Evolutionary conservation across 2,329 filamentous ascomycete genomes (phyloP).

Genomic region (Calonectria montana): DNA sequence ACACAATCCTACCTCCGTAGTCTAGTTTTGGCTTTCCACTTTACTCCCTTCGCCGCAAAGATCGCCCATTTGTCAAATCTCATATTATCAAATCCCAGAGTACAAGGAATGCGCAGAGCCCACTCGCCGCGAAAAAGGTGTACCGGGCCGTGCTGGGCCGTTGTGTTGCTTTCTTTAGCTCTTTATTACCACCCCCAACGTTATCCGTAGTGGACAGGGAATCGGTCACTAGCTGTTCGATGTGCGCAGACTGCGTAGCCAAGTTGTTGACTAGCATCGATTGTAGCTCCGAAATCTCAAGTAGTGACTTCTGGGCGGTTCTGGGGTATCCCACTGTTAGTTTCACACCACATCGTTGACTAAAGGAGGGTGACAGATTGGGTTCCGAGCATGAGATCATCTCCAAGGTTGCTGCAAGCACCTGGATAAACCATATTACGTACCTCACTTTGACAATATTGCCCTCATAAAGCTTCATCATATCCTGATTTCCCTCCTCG

Average conservation of each 20-base stretch:
- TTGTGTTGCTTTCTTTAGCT: slow-evolving; percentile 85
- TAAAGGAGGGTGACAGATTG: slow-evolving; percentile 12
- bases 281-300: slow-evolving; percentile 94
- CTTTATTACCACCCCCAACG: slow-evolving; percentile 87
- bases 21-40: slow-evolving; percentile 14
- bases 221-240: slow-evolving; percentile 88
- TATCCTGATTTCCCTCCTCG: slow-evolving; percentile 90
- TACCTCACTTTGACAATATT: slow-evolving; percentile 95
- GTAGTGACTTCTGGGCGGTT: slow-evolving; percentile 86
- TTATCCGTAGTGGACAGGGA: slow-evolving; percentile 86
- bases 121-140: slow-evolving; percentile 84
- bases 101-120: slow-evolving; percentile 79
- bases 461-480: slow-evolving; percentile 93
- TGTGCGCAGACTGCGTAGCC: slow-evolving; percentile 85
- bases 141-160: slow-evolving; percentile 78
- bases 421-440: slow-evolving; percentile 48
- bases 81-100: slow-evolving; percentile 79
- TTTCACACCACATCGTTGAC: slow-evolving; percentile 17
- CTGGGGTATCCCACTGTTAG: slow-evolving; percentile 56
- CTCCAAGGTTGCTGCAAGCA: slow-evolving; percentile 1
- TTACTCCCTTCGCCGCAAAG: slow-evolving; percentile 7
- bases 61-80: slow-evolving; percentile 14
- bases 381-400: neutral
- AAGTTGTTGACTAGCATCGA: slow-evolving; percentile 89
- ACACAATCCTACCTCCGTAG: slow-evolving; percentile 1